Evolutionary conservation across 805 yeast species (phyloP).

Genomic region (Suhomyces sp.): DNA sequence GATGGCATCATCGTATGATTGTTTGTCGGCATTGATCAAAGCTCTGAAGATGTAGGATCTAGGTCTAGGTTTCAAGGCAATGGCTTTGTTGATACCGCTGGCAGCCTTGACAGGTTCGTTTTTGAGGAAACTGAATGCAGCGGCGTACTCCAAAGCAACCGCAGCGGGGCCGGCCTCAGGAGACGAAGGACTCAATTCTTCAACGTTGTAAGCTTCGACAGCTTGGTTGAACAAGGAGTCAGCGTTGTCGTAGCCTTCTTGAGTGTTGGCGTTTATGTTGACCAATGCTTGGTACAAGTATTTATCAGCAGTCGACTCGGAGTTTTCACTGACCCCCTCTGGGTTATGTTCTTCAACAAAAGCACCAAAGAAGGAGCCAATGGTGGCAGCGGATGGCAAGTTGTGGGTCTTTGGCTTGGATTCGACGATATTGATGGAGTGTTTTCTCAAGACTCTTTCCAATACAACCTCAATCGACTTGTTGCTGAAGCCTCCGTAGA

Average conservation of each 20-base stretch:
- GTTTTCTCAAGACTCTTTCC: constrained; percentile 82
- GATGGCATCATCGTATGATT: constrained; percentile 55
- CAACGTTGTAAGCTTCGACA: constrained; percentile 42
- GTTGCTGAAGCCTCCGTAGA: constrained; percentile 79
- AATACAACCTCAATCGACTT: constrained; percentile 73
- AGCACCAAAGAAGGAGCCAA: constrained; percentile 87
- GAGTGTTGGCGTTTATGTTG: constrained; percentile 48
- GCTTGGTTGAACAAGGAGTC: constrained; percentile 60
- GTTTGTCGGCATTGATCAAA: constrained; percentile 76
- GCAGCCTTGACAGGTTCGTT: constrained; percentile 67
- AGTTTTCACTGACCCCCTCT: constrained; percentile 46
- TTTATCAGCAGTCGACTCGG: constrained; percentile 61
- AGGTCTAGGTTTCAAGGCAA: constrained; percentile 68
- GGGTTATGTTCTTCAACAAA: constrained; percentile 57
- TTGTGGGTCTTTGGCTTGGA: constrained; percentile 49
- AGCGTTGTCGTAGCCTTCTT: constrained; percentile 62
- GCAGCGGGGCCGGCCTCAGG: constrained; percentile 47
- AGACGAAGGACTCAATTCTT: constrained; percentile 29
- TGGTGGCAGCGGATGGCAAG: constrained; percentile 79
- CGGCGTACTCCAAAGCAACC: constrained; percentile 78
- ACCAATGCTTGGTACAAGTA: constrained; percentile 64
- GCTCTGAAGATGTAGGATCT: constrained; percentile 82
- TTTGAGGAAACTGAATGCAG: constrained; percentile 80
- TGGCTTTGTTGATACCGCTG: constrained; percentile 59
- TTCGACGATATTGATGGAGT: constrained; percentile 69